Percentiles rank a stretch among this genome's conserved stretches.
These are phyloP conservation scores for Gigaspora rosea DNA, from an alignment of 192 early-diverging fungal genomes.

Conservation along the genomic window DNA sequence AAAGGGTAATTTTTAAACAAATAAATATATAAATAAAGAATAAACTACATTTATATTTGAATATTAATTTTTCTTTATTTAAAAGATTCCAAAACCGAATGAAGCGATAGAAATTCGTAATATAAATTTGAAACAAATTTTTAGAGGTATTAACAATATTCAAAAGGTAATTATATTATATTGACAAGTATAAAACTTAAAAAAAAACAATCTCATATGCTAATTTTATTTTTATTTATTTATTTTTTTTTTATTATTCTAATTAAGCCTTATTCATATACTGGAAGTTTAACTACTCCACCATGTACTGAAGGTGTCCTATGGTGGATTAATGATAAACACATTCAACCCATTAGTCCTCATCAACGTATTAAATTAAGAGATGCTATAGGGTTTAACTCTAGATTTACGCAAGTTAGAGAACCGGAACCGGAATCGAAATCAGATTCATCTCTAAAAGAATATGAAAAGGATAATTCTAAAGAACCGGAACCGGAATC, in stretches of 20 bases:
- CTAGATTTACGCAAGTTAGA: conserved; percentile 42
- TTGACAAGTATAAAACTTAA: not conserved
- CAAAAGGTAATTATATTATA: not conserved
- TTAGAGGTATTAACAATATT: too few relatives aligned
- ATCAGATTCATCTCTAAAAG: too few relatives aligned
- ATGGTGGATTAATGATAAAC: conserved; percentile 51
- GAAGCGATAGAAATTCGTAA: too few relatives aligned
- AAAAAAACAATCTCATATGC: not conserved
- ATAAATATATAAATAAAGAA: too few relatives aligned
- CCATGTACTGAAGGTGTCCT: conserved; percentile 63
- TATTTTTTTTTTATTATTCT: not conserved
- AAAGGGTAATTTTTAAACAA: not conserved
- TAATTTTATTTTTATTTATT: not conserved
- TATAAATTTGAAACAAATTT: too few relatives aligned
- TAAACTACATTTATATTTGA: too few relatives aligned
- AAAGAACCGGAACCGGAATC: not conserved
- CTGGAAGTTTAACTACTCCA: conserved; percentile 62
- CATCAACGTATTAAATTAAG: conserved; percentile 40
- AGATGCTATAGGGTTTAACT: conserved; percentile 46
- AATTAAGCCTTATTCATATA: conserved; percentile 42
- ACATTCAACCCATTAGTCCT: conserved; percentile 36
- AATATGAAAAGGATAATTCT: too few relatives aligned
- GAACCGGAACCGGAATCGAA: not conserved
- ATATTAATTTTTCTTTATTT: too few relatives aligned
- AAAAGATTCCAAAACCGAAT: too few relatives aligned